These are phyloP conservation scores for Scutellaria galericulata DNA, from an alignment of 257 asterid genomes.

Conservation along the genomic window DNA sequence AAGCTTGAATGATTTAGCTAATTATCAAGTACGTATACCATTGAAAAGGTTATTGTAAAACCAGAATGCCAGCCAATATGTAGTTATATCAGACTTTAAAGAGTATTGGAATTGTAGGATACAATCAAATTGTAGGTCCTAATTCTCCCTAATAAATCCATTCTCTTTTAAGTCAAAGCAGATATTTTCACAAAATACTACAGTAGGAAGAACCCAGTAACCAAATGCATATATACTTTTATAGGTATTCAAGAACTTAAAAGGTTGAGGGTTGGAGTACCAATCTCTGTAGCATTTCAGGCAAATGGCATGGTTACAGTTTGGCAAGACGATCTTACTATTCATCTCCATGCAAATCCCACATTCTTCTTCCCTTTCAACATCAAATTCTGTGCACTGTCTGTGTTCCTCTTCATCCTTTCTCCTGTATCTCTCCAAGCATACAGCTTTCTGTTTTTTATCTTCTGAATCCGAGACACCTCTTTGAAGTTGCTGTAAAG, in stretches of 20 bases:
- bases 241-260: not conserved
- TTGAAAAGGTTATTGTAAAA: not conserved
- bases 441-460: conserved; percentile 77
- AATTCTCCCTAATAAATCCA: conserved; percentile 6
- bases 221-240: not conserved
- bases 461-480: conserved; percentile 89
- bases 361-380: conserved; percentile 94
- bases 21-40: not conserved
- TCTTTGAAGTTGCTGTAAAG: conserved; percentile 79
- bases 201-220: not conserved
- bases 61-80: conserved; percentile 5
- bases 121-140: not conserved
- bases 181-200: too few relatives aligned
- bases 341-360: conserved; percentile 96
- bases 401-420: conserved; percentile 69
- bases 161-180: too few relatives aligned
- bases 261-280: conserved; percentile 42
- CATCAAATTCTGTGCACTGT: conserved; percentile 63
- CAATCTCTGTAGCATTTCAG: conserved; percentile 93
- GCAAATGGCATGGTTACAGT: conserved; percentile 87
- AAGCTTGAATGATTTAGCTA: not conserved
- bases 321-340: conserved; percentile 84
- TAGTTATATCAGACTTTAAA: not conserved
- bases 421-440: conserved; percentile 76
- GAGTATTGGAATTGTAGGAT: not conserved